Base-by-base conservation (phyloP, 805 yeast species). In the Kuraishia borneana region DNA sequence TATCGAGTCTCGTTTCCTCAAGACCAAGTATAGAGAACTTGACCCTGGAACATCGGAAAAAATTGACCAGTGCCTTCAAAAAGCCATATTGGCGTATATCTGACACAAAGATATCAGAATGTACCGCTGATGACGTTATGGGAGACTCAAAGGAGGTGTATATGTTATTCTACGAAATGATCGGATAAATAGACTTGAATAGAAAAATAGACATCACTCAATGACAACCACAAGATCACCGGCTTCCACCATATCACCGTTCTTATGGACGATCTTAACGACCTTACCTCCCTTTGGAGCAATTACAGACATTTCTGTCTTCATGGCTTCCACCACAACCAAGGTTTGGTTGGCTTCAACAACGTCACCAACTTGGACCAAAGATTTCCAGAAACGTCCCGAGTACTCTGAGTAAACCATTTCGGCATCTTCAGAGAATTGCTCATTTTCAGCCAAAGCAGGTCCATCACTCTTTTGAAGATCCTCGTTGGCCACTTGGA, bases 181-280 rank as follows among this genome's bases (percentile, higher is more conserved):
- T 63, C 9, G 7, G 14, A 6, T 12, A 30, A 6, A 7, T 25
- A 22, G 10, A 22, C 7, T 5, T 35, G 21, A 21, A 35, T 13
- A 23, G 13, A 26, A 34, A 26, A n/a, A 16, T 5, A 13, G 6
- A 20, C n/a, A 6, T 32, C 53, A 70, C 53, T 73, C 77, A 27
- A 82, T 61, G 18, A 88, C 95, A 33, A 80, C 96, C 31, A 92
- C 95, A 41, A 85, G 60, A 54, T 92, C 97, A 42, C 98, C 98
- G 26, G 96, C 85, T 39, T 89, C 96, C 27, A 89, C 94, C 82
- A 92, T 83, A 50, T 89, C 96, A 49, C 97, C 97, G 50, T 85
- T 84, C 36, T 68, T 66, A 54, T 85, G 95, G 38, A 75, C 56
- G 30, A 84, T 63, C 59, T 82, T 81, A 32, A 71, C 51, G 17